Evolutionary conservation across 495 filamentous ascomycete genomes (phyloP).

Genomic region (Niebla homalea): DNA sequence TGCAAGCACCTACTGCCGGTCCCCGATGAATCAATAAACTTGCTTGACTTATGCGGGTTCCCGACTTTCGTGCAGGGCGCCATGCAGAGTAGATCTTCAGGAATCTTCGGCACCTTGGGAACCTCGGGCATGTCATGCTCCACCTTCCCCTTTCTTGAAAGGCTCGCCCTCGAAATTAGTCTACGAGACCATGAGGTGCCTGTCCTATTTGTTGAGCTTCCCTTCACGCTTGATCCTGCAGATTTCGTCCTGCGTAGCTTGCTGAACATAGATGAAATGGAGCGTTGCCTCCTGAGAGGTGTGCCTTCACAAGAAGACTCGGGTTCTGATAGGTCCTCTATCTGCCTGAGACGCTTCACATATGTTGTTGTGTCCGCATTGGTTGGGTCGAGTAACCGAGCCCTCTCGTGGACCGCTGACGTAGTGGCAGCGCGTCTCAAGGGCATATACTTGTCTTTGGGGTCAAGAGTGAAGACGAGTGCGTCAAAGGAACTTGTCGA

Average conservation of each 20-base stretch:
- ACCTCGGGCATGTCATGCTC: conserved; percentile 4
- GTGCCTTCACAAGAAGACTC: not conserved
- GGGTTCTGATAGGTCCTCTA: not conserved
- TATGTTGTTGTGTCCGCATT: not conserved
- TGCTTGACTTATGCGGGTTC: no score
- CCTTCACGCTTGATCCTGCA: conserved; percentile 7
- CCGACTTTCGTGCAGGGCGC: no score
- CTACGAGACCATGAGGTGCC: conserved; percentile 6
- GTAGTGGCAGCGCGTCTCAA: conserved; percentile 30
- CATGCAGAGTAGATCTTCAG: not conserved
- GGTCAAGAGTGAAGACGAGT: conserved; percentile 61
- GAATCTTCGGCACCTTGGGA: conserved; percentile 6
- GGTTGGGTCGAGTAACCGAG: not conserved
- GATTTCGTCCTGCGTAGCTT: conserved; percentile 14
- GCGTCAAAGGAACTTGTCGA: conserved; percentile 27
- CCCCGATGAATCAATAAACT: no score
- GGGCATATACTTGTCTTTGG: conserved; percentile 58
- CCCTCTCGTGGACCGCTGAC: conserved; percentile 23
- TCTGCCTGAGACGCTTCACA: no score
- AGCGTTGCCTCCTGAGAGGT: conserved; percentile 1
- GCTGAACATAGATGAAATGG: conserved; percentile 11
- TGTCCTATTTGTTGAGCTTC: not conserved
- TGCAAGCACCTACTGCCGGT: no score
- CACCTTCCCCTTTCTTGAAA: not conserved
- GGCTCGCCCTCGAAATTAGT: conserved; percentile 7